phyloP scores from a whole-genome alignment of 495 filamentous ascomycete genomes.

The Hapsidospora chrysogenum region DNA sequence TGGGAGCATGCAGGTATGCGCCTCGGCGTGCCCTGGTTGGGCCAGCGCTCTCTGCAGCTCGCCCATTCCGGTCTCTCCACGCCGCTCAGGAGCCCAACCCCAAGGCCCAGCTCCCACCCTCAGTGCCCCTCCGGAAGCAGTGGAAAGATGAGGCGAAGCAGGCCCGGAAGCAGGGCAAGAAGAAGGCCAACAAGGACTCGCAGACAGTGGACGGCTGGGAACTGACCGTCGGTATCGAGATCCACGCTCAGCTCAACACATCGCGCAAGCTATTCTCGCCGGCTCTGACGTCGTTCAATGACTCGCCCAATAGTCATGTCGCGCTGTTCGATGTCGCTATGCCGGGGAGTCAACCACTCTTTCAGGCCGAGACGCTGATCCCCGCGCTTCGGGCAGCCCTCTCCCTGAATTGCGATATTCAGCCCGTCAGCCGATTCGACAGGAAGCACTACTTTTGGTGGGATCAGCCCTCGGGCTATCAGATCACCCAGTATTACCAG shows the following conservation, averaged over 20 bases:
- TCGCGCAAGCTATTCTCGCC: constrained; percentile 69
- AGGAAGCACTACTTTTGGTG: constrained; percentile 98
- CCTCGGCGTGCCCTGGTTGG: no score
- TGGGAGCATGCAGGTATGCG: no score
- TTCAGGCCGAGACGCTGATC: constrained; percentile 69
- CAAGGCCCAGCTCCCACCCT: constrained; percentile 5
- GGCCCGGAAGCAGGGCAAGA: constrained; percentile 13
- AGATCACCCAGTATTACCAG: constrained; percentile 91
- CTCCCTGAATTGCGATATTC: constrained; percentile 64
- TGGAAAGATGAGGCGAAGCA: constrained; percentile 45
- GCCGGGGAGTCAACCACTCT: constrained; percentile 73
- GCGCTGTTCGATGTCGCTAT: constrained; percentile 79
- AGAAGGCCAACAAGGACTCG: constrained; percentile 26
- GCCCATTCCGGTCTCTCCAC: neutral
- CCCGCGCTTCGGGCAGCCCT: constrained; percentile 81
- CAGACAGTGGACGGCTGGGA: constrained; percentile 55
- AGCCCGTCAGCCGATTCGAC: constrained; percentile 66
- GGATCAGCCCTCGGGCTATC: constrained; percentile 91
- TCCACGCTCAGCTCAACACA: constrained; percentile 91
- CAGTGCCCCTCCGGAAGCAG: constrained; percentile 50
- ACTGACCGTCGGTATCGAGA: constrained; percentile 87
- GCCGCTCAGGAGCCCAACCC: constrained; percentile 6
- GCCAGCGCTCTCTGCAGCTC: no score
- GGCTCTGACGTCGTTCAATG: constrained; percentile 52
- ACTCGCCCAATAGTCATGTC: constrained; percentile 67